Conservation (phyloP, 768 basidiomycete species). For the Leccinum ochraceum region DNA sequence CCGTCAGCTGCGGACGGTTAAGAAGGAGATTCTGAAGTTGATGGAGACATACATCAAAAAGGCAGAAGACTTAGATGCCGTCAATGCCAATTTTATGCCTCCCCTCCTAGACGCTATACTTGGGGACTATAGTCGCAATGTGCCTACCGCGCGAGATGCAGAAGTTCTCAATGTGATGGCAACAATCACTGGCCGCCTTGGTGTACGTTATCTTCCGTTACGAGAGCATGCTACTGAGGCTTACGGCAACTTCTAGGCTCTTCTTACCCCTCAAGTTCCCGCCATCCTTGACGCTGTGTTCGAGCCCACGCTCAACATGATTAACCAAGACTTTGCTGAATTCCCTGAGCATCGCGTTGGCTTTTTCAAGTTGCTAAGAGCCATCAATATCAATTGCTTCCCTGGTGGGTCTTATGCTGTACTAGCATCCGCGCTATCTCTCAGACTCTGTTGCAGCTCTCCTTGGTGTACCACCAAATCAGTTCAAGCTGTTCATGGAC, state of each 20-base stretch:
- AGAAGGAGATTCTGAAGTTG: conserved; percentile 96
- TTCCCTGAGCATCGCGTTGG: conserved; percentile 97
- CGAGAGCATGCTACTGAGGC: conserved; percentile 8
- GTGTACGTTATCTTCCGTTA: conserved; percentile 53
- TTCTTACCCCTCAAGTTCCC: conserved; percentile 91
- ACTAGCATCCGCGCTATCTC: not conserved
- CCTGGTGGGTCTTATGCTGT: conserved; percentile 60
- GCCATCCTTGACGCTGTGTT: conserved; percentile 97
- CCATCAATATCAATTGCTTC: conserved; percentile 94
- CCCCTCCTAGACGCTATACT: conserved; percentile 94
- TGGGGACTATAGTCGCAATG: conserved; percentile 96
- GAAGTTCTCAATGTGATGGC: conserved; percentile 98
- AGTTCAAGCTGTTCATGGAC: conserved; percentile 98
- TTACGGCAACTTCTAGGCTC: conserved; percentile 46
- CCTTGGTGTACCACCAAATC: conserved; percentile 80
- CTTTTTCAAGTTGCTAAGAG: conserved; percentile 93
- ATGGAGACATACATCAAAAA: conserved; percentile 98
- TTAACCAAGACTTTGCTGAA: conserved; percentile 99
- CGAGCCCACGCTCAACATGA: conserved; percentile 96
- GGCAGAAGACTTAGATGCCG: conserved; percentile 93
- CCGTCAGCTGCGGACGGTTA: conserved; percentile 90
- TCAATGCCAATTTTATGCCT: conserved; percentile 91
- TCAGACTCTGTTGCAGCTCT: conserved; percentile 47
- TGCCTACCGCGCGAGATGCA: conserved; percentile 90
- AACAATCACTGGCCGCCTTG: conserved; percentile 85